Evolutionary conservation across 805 yeast species (phyloP).

Genomic region (Lipomyces spencermartinsiae): DNA sequence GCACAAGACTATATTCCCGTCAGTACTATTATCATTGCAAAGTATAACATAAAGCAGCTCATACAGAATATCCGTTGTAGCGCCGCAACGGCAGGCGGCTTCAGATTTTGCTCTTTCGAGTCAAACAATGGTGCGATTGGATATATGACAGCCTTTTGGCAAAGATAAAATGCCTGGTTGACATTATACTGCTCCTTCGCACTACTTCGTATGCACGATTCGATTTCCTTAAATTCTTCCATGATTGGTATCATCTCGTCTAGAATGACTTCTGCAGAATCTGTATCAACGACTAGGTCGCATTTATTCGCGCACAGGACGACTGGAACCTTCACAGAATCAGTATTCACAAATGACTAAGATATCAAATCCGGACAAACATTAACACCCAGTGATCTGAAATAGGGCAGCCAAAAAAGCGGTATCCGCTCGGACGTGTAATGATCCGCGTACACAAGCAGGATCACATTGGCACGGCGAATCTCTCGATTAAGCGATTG

Average conservation of each 20-base stretch:
- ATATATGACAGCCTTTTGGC: slow-evolving; percentile 90
- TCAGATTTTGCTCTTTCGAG: slow-evolving; percentile 82
- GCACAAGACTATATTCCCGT: slow-evolving; percentile 56
- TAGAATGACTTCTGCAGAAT: slow-evolving; percentile 56
- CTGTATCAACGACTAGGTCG: slow-evolving; percentile 54
- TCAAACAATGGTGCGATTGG: slow-evolving; percentile 94
- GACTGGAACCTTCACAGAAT: slow-evolving; percentile 64
- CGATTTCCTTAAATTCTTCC: slow-evolving; percentile 92
- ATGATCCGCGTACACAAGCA: slow-evolving; percentile 94
- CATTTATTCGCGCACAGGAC: slow-evolving; percentile 86
- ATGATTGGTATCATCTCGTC: slow-evolving; percentile 87
- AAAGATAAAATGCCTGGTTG: slow-evolving; percentile 88
- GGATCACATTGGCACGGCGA: slow-evolving; percentile 84
- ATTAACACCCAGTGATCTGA: slow-evolving; percentile 91
- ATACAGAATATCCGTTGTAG: slow-evolving; percentile 71
- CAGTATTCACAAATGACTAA: neutral
- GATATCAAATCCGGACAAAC: slow-evolving; percentile 17
- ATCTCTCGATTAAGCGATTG: slow-evolving; percentile 70
- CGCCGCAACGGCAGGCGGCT: slow-evolving; percentile 78
- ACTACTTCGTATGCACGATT: slow-evolving; percentile 86
- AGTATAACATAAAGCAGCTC: neutral
- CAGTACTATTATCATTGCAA: neutral
- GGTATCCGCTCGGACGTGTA: slow-evolving; percentile 93
- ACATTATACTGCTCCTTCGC: slow-evolving; percentile 85
- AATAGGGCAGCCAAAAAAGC: slow-evolving; percentile 91